phyloP scores from a whole-genome alignment of 2,329 filamentous ascomycete species.

The Talaromyces sp. region DNA sequence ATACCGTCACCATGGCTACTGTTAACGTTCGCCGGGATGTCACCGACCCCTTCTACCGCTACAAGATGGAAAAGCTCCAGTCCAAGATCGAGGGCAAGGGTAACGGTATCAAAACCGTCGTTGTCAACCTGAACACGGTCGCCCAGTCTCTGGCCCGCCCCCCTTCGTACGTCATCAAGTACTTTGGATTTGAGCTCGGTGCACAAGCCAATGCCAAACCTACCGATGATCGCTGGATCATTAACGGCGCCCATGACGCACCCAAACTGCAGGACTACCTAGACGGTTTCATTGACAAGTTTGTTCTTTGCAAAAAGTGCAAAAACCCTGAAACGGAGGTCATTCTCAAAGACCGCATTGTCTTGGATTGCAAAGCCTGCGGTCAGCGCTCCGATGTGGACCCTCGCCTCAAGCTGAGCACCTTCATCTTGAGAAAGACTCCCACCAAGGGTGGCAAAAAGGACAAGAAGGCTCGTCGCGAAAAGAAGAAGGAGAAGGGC shows the following conservation, averaged over 20 bases:
- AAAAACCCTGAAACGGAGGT: conserved; percentile 99
- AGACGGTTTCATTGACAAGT: conserved; percentile 97
- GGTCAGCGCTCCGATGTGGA: conserved; percentile 91
- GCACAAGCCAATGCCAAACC: conserved; percentile 98
- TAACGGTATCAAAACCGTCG: conserved; percentile 98
- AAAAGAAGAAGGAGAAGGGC: conserved; percentile 71
- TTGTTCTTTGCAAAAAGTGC: conserved; percentile 99
- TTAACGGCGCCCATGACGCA: conserved; percentile 96
- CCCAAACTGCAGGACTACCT: conserved; percentile 96
- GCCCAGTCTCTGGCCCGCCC: conserved; percentile 88
- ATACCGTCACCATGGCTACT: conserved; percentile 77
- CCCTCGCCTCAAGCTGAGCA: conserved; percentile 88
- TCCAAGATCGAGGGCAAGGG: conserved; percentile 99
- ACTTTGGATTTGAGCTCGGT: conserved; percentile 97
- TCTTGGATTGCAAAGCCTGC: conserved; percentile 97
- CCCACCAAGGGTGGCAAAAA: conserved; percentile 90
- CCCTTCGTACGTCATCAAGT: conserved; percentile 96
- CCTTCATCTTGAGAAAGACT: conserved; percentile 95
- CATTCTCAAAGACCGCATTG: conserved; percentile 87
- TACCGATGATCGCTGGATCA: conserved; percentile 98
- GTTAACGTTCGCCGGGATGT: conserved; percentile 98
- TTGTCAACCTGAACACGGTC: conserved; percentile 94
- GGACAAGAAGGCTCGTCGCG: conserved; percentile 82
- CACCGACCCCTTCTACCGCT: conserved; percentile 98
- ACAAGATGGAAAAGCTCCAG: conserved; percentile 99